Conservation (phyloP, 1,284 basidiomycete species). For the Omphalotus olearius region DNA sequence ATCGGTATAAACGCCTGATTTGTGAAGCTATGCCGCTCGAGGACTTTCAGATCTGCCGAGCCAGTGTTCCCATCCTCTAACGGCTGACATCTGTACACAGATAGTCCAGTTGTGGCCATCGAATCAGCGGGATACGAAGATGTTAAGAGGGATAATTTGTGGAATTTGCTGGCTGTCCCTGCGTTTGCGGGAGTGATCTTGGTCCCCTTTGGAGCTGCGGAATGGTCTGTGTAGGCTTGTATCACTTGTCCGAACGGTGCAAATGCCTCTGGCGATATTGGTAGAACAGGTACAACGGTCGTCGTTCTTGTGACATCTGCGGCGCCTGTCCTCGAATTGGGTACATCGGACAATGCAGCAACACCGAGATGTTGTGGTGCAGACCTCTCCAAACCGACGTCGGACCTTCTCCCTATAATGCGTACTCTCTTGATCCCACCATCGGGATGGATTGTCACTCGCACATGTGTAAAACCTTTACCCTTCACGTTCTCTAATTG, state of each 20-base stretch:
- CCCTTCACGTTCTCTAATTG: conserved; percentile 64
- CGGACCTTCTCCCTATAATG: conserved; percentile 64
- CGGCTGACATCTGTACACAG: conserved; percentile 72
- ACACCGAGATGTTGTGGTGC: background rate
- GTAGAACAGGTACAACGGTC: conserved; percentile 52
- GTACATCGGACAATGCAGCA: conserved; percentile 10
- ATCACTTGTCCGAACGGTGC: conserved; percentile 82
- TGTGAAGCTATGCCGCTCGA: conserved; percentile 77
- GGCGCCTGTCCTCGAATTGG: conserved; percentile 5
- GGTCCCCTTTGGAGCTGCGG: conserved; percentile 61
- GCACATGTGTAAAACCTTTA: conserved; percentile 76
- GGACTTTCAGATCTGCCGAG: conserved; percentile 47
- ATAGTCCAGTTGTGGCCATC: conserved; percentile 61
- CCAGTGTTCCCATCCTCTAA: conserved; percentile 39
- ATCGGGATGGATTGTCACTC: conserved; percentile 90
- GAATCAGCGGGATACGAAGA: conserved; percentile 57
- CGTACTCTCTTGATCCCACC: conserved; percentile 94
- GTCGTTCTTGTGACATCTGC: conserved; percentile 10
- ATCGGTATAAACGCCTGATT: conserved; percentile 90
- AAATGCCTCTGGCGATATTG: conserved; percentile 81
- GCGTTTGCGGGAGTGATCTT: conserved; percentile 81
- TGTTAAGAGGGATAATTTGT: conserved; percentile 71
- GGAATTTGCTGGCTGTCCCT: conserved; percentile 86
- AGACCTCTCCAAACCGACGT: background rate
- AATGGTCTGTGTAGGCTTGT: conserved; percentile 72